Base-by-base conservation (phyloP, 1,284 basidiomycete species). In the Cystobasidiaceae sp. region DNA sequence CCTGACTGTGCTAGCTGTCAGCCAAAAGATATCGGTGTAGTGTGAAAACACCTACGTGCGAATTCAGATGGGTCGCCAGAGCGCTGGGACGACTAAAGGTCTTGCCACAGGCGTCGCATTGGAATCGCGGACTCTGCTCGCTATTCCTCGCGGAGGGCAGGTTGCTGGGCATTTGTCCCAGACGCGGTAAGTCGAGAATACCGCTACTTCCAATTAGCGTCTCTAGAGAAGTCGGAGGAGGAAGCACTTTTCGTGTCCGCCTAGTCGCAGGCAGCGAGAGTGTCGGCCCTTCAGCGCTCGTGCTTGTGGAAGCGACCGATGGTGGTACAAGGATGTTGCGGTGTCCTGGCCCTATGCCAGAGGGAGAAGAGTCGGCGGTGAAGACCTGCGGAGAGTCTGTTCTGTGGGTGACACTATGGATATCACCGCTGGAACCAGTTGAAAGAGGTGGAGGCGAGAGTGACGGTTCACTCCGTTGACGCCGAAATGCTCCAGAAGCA, bases 1-100 rank as follows among this genome's bases (percentile, higher is more conserved):
- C 66, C 66, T n/a, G 50, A 62, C 51, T 67, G 59, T 6, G 23
- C 11, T 23, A 23, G 51, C 5, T 30, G 6, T 56, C 46, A 49
- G 30, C 21, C 7, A 4, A 46, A n/a, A 33, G 34, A 3, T 33
- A 19, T 28, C 25, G 32, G n/a, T 9, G 34, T 8, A 43, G n/a
- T 21, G 23, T 11, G 32, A 32, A 4, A 11, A n/a, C 21, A 23
- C 52, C 15, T 25, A 48, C 44, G 32, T 65, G 52, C 7, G 44
- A 7, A 17, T 30, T 25, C 54, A 41, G 54, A 27, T 67, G 65
- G 4, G 46, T 67, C 1, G 41, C 23, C 19, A 67, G 41, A 17
- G 27, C 49, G 25, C 49, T 54, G 1, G 57, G 65, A 13, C 65
- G 28, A 11, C 48, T 30, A 32, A 67, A 67, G 27, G 32, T n/a